These are phyloP conservation scores for Mycosphaerella arachidis DNA, from an alignment of 2,329 filamentous ascomycete species.

Conservation along the genomic window DNA sequence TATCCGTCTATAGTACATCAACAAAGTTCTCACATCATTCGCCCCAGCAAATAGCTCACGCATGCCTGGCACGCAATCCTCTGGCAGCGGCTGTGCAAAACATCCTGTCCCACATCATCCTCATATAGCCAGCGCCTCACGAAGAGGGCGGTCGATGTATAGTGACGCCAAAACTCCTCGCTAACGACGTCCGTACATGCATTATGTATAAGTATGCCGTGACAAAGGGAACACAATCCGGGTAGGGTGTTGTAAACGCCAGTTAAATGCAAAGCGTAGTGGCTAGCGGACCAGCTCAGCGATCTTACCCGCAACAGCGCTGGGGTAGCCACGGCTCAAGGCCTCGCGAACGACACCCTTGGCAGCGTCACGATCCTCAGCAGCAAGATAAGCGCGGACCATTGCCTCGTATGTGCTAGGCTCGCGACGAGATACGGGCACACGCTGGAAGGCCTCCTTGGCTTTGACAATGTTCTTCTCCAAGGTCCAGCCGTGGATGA, in stretches of 20 bases:
- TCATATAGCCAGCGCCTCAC: neutral
- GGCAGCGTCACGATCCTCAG: constrained; percentile 72
- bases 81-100: constrained; percentile 1
- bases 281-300: constrained; percentile 67
- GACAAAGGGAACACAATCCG: constrained; percentile 6
- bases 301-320: constrained; percentile 89
- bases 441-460: constrained; percentile 70
- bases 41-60: constrained; percentile 8
- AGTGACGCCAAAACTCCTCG: constrained; percentile 12
- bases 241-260: neutral
- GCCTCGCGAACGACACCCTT: constrained; percentile 83
- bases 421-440: constrained; percentile 75
- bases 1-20: constrained; percentile 19
- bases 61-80: neutral
- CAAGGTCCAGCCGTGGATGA: constrained; percentile 94
- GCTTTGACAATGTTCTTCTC: constrained; percentile 77
- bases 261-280: constrained; percentile 3
- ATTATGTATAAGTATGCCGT: constrained; percentile 3
- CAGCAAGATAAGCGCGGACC: constrained; percentile 85
- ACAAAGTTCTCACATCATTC: neutral
- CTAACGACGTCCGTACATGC: constrained; percentile 10
- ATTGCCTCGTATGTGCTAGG: constrained; percentile 98
- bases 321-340: constrained; percentile 82
- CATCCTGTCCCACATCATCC: neutral
- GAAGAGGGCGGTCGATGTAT: constrained; percentile 2